Evolutionary conservation across 805 yeast species (phyloP), one percentile per base, ranked within the genome.

Genomic region (Candida lessepsii): DNA sequence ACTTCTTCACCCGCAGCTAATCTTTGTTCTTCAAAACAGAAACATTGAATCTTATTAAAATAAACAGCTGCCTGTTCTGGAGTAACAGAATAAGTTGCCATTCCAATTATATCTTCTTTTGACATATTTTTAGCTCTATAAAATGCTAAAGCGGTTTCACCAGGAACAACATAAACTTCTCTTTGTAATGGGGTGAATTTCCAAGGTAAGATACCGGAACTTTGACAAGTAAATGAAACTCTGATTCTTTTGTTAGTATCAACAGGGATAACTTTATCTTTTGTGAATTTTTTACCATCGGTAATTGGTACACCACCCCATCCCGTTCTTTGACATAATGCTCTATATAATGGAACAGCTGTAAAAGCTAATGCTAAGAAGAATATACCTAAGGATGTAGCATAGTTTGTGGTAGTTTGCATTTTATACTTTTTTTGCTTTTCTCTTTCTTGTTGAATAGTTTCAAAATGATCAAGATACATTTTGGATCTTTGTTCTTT

Each of bases 51-150:
- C 64, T 93, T 93, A 68, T 88, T 88, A 70, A 93, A 93, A 63
- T 91, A 93, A 4, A 88, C 96, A 0, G 98, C 96, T 5, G 93
- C 96, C 53, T 87, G 91, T 50, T 93, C 97, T 0, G 99, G 99
- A 0, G 96, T 80, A 35, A 93, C 96, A 4, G 96, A 84, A 61
- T 93, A 93, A 0, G 99, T 93, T 2, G 99, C 99, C 96, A 93
- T 93, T 6, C 99, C 99, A 39, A 93, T 87, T 31, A 93, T 86
- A 58, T 93, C 98, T 52, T 86, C 86, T 44, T 83, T 82, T 31
- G 96, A 79, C 45, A 70, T 70, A 57, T 93, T 93, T 61, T 82
- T 86, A 17, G 99, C 99, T 60, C 82, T 85, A 68, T 88, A 93
- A 59, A 93, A 93, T 0, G 96, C 97, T 45, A 93, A 69, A 0